Base-by-base conservation (phyloP, 345 rosid species). In the Acer yangbiense region DNA sequence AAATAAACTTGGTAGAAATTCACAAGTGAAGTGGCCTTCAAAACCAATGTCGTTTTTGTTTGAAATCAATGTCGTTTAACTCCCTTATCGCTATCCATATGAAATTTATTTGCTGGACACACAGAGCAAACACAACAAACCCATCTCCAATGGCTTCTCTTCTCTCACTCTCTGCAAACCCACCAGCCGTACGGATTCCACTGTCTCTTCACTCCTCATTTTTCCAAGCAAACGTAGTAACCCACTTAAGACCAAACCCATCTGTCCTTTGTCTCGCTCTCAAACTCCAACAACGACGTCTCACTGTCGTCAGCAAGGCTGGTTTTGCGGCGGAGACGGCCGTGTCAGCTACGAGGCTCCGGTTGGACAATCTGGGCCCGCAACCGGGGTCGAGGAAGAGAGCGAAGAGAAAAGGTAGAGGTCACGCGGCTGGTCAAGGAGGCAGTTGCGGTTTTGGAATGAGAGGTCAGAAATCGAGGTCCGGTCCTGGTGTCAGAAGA, bases 381-480 rank as follows among this genome's bases (percentile, higher is more conserved):
- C 98, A 96, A 55, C 94, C 92, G 13, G 98, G 99, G 54, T 92
- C 98, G 7, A 93, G 97, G 57, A 93, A 93, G 93, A 93, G 77
- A 64, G 88, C 79, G 48, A 95, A 93, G 94, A 88, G 97, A 79
- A 95, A 95, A 86, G 99, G 98, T 9, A 87, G 98, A 86, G 98
- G 98, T 63, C 87, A 88, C 21, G 79, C 98, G 0, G 97, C 99
- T 12, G 98, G 98, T 3, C 98, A 95, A 80, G 98, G 99, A 2
- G 88, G 87, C 13, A 95, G 98, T 77, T 93, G 98, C 72, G 99
- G 98, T 73, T 92, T 92, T 69, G 99, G 98, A 9, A 93, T 93
- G 99, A 89, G 97, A 83, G 99, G 99, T n/a, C 98, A 95, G 88
- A 95, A 95, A 72, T 96, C 99, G 14, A 84, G 97, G 71, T 91